Percentiles rank a stretch among this genome's conserved stretches.
These are phyloP conservation scores for Lipomyces japonicus DNA, from an alignment of 805 yeast species.

Conservation along the genomic window DNA sequence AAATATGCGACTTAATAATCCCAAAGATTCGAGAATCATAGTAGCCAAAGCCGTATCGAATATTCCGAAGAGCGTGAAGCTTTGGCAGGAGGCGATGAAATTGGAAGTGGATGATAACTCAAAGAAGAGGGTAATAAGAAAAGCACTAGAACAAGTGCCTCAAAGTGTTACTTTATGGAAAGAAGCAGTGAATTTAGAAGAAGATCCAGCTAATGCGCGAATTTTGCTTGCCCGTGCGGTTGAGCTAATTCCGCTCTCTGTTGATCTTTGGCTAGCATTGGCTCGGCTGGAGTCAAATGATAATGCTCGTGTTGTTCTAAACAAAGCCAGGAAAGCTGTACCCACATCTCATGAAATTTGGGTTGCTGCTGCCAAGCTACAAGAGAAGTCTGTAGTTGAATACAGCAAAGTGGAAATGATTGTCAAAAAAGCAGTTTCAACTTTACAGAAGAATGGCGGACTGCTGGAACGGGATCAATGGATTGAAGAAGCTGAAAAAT, in stretches of 20 bases:
- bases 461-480: conserved; percentile 45
- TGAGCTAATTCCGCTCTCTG: conserved; percentile 60
- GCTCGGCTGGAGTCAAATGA: conserved; percentile 45
- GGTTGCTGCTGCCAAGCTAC: conserved; percentile 66
- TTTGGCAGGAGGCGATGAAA: conserved; percentile 72
- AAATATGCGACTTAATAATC: conserved; percentile 57
- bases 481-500: conserved; percentile 52
- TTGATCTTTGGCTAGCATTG: conserved; percentile 62
- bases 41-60: conserved; percentile 62
- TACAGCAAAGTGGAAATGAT: conserved; percentile 46
- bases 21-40: conserved; percentile 52
- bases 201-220: conserved; percentile 45
- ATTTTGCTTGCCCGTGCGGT: conserved; percentile 62
- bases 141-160: conserved; percentile 67
- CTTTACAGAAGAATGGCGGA: conserved; percentile 41
- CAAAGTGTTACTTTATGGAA: conserved; percentile 63
- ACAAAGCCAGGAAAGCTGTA: conserved; percentile 56
- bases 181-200: conserved; percentile 57
- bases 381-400: conserved; percentile 44
- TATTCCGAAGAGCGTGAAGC: conserved; percentile 51
- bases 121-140: conserved; percentile 58
- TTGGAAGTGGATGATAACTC: conserved; percentile 57
- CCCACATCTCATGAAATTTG: conserved; percentile 54
- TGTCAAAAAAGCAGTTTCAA: conserved; percentile 48
- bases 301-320: conserved; percentile 54